Conservation (phyloP, 768 basidiomycete species). For the Boletus speciosus region DNA sequence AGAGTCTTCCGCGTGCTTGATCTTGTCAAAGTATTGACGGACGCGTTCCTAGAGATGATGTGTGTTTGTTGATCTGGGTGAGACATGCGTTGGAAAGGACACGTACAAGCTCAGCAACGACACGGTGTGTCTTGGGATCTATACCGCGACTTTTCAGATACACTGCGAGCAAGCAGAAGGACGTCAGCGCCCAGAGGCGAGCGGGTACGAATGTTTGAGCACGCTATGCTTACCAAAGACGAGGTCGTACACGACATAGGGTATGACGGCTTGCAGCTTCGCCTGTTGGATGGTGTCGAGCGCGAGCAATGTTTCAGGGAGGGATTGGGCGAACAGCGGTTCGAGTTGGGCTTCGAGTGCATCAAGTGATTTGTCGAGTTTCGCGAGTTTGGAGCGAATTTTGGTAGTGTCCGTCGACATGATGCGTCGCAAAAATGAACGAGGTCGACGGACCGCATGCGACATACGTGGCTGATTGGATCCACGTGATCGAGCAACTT, state of each 20-base stretch:
- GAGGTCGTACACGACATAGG: conserved; percentile 83
- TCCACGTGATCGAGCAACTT: conserved; percentile 10
- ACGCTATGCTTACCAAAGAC: conserved; percentile 62
- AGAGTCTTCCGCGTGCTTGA: conserved; percentile 69
- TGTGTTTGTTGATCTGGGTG: neutral
- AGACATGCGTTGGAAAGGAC: neutral
- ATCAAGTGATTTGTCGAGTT: conserved; percentile 57
- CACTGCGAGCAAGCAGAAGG: conserved; percentile 40
- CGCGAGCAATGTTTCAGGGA: conserved; percentile 61
- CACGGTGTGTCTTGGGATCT: conserved; percentile 75
- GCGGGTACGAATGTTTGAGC: neutral
- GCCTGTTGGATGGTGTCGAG: conserved; percentile 77
- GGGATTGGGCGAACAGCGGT: conserved; percentile 61
- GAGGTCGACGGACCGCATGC: neutral
- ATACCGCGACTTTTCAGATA: conserved; percentile 79
- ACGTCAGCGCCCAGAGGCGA: neutral
- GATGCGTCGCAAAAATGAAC: neutral
- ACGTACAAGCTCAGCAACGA: conserved; percentile 54
- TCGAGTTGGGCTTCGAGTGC: conserved; percentile 66
- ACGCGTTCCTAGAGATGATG: conserved; percentile 56
- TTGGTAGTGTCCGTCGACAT: conserved; percentile 38
- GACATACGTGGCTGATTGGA: neutral
- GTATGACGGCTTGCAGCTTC: conserved; percentile 72
- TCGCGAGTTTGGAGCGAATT: conserved; percentile 40
- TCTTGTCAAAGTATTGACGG: conserved; percentile 79